Conservation (phyloP, 2,329 filamentous ascomycete species). For the Celoporthe dispersa region DNA sequence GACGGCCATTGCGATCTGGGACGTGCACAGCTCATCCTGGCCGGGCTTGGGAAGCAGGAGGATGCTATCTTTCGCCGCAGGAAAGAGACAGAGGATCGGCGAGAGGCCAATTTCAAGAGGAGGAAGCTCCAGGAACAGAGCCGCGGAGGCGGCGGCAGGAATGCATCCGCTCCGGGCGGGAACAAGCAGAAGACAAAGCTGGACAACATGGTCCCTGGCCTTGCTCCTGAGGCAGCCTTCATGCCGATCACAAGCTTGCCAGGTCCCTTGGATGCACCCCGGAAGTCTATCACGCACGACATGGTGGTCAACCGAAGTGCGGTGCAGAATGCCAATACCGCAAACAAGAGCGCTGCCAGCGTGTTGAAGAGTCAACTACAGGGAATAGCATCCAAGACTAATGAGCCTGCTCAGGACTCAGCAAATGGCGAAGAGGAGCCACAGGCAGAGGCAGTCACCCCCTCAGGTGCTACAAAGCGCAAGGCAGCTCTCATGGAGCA, state of each 20-base stretch:
- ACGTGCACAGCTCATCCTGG: conserved; percentile 84
- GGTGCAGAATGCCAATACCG: conserved; percentile 71
- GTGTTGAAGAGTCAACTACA: conserved; percentile 82
- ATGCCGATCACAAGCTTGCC: conserved; percentile 54
- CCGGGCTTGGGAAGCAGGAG: conserved; percentile 89
- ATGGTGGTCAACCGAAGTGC: conserved; percentile 79
- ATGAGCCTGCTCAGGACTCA: conserved; percentile 24
- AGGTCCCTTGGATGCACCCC: conserved; percentile 45
- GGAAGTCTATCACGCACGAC: conserved; percentile 76
- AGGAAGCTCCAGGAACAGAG: conserved; percentile 71
- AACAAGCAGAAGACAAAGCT: conserved; percentile 32
- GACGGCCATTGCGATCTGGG: conserved; percentile 90
- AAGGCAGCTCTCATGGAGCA: conserved; percentile 75
- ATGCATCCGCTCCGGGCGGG: conserved; percentile 39
- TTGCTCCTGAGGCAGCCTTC: conserved; percentile 34
- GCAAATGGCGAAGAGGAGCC: conserved; percentile 24
- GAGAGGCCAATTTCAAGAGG: conserved; percentile 78
- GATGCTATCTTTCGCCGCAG: conserved; percentile 89
- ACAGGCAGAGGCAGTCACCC: conserved; percentile 42
- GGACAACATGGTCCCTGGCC: conserved; percentile 28
- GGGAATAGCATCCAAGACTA: conserved; percentile 40
- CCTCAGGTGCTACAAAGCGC: conserved; percentile 70
- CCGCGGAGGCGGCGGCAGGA: conserved; percentile 38
- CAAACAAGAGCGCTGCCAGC: conserved; percentile 94
- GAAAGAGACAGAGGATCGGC: conserved; percentile 82